Evolutionary conservation across 2,329 filamentous ascomycete genomes (phyloP), one percentile per base, ranked within the genome.

Genomic region (Teratosphaeria nubilosa): DNA sequence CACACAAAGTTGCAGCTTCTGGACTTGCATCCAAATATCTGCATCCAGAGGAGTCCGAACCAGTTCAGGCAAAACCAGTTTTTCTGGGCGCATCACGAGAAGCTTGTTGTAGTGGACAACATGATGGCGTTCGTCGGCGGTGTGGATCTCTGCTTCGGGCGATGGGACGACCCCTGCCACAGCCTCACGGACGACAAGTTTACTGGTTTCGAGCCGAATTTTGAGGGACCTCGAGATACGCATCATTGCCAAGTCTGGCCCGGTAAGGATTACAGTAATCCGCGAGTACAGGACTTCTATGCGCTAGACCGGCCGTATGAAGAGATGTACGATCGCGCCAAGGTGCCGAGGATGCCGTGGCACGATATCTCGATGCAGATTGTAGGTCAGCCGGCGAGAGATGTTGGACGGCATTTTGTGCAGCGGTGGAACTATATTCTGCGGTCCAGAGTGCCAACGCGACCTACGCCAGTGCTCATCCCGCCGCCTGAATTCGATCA

Each of bases 1-100:
- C 96, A 97, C 73, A 96, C 94, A 58, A 99, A 99, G 69, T 95
- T 91, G 74, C 96, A 91, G 1, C 81, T 99, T 59, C 83, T 99
- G 53, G 95, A 97, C 70, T 80, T 99, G 7, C 92, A 97, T 66
- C 91, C 91, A 22, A 99, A 99, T 71, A 86, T 99, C 62, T 96
- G 96, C 66, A 91, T 99, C 14, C 91, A 97, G 70, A 82, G 94
- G 67, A 97, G 94, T 2, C 94, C 94, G 0, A 96, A 99, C 67
- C 94, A 99, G 74, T 91, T 97, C 75, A 89, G 95, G 69, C 95
- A 99, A 75, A 97, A 97, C 68, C 95, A 96, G 52, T 99, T 99
- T 77, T 99, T 99, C 78, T 99, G 95, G 80, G 94, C 94, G 1
- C 94, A 99, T 70, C 94, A 99, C 74, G 94, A 99, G 73, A 99